phyloP scores from a whole-genome alignment of 176 grass and related monocot genomes.

The Oryza coarctata region DNA sequence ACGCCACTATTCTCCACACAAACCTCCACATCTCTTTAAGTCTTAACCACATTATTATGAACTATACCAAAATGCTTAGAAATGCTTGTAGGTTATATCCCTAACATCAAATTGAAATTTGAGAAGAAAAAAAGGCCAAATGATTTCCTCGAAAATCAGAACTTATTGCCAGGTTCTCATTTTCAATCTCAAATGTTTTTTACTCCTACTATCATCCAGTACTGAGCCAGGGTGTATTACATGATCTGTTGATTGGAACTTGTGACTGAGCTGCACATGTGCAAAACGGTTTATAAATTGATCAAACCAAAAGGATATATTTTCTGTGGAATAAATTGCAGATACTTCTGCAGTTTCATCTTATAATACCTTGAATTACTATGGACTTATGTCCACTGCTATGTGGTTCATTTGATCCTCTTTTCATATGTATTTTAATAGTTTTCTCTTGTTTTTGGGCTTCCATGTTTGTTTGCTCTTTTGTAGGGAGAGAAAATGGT shows the following conservation, averaged over 20 bases:
- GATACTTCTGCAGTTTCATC: constrained; percentile 2
- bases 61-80: background rate
- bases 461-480: constrained; percentile 13
- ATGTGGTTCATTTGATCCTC: background rate
- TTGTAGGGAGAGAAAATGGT: constrained; percentile 82
- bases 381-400: background rate
- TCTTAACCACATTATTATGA: background rate
- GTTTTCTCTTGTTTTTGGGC: constrained; percentile 1
- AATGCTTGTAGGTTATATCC: background rate
- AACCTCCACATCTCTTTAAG: background rate
- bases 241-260: background rate
- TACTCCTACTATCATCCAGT: background rate
- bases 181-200: background rate
- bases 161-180: background rate
- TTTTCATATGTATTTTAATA: background rate
- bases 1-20: background rate
- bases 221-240: background rate
- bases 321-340: background rate
- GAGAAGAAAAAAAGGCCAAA: background rate
- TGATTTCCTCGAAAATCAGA: background rate
- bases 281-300: background rate
- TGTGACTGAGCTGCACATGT: background rate
- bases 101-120: background rate
- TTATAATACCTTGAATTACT: background rate
- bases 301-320: background rate